These are phyloP conservation scores for Dipodascopsis uninucleata DNA, from an alignment of 805 yeast genomes.

Conservation along the genomic window DNA sequence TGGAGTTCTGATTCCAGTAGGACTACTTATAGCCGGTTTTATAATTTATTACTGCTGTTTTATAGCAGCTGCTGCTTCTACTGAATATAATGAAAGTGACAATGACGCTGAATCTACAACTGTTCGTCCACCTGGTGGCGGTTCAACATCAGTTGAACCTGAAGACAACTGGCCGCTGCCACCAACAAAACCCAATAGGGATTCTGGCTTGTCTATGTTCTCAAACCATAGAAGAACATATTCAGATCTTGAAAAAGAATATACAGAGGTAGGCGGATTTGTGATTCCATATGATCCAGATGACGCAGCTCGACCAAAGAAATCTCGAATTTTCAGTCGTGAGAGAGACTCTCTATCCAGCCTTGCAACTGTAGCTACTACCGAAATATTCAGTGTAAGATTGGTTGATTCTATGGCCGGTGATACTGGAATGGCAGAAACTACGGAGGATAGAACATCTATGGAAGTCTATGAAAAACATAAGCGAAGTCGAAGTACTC, in stretches of 20 bases:
- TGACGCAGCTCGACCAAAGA: conserved; percentile 22
- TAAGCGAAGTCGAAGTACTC: neutral
- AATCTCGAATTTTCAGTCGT: conserved; percentile 20
- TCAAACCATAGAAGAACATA: conserved; percentile 21
- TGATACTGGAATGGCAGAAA: conserved; percentile 10
- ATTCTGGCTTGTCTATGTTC: conserved; percentile 22
- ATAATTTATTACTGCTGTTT: conserved; percentile 56
- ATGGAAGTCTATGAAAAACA: neutral
- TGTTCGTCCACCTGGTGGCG: conserved; percentile 14
- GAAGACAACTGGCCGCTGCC: conserved; percentile 28
- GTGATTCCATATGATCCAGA: conserved; percentile 25
- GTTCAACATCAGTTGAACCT: conserved; percentile 26
- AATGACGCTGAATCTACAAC: conserved; percentile 12
- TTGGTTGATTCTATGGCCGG: conserved; percentile 25
- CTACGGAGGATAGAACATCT: neutral
- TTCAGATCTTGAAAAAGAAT: conserved; percentile 24
- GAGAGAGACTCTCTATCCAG: conserved; percentile 31
- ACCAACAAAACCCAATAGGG: conserved; percentile 10
- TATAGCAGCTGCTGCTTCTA: conserved; percentile 24
- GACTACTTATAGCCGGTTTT: conserved; percentile 47
- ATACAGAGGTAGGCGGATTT: conserved; percentile 15
- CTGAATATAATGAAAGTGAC: conserved; percentile 4
- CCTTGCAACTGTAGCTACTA: conserved; percentile 31
- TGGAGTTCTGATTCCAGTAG: conserved; percentile 79
- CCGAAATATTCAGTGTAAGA: conserved; percentile 29